Conservation (phyloP, 2,329 filamentous ascomycete species). For the Achaetomium macrosporum region DNA sequence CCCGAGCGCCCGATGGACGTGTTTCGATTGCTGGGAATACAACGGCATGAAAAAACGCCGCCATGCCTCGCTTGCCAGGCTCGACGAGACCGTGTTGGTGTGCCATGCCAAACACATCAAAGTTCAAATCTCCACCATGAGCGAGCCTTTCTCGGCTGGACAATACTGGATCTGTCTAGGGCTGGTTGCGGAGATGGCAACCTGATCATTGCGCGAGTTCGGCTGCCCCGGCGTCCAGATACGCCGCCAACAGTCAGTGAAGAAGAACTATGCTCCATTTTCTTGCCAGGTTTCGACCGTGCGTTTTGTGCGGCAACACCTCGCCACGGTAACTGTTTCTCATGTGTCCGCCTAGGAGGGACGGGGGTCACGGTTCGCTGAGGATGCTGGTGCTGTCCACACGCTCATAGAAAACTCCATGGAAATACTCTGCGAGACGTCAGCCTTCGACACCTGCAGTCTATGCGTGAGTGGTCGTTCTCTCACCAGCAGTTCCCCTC, state of each 20-base stretch:
- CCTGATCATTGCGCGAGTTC: conserved; percentile 25
- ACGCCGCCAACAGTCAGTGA: background rate
- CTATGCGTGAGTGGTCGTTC: conserved; percentile 18
- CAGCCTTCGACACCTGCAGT: conserved; percentile 17
- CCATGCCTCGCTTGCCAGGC: background rate
- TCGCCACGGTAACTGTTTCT: no score
- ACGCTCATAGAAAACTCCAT: no score
- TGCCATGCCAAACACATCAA: conserved; percentile 1
- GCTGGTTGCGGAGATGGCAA: conserved; percentile 18
- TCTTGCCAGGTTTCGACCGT: conserved; percentile 23
- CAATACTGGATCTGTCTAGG: conserved; percentile 28
- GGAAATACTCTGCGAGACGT: conserved; percentile 24
- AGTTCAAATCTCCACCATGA: conserved; percentile 14
- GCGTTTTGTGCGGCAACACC: conserved; percentile 15
- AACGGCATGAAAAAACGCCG: conserved; percentile 2
- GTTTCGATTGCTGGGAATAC: conserved; percentile 6
- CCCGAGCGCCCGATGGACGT: background rate
- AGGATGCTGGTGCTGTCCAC: no score
- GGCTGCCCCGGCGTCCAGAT: conserved; percentile 23
- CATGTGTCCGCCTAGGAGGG: no score
- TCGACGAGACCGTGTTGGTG: background rate
- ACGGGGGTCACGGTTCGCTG: no score
- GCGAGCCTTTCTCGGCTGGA: conserved; percentile 28
- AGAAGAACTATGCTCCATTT: conserved; percentile 9
- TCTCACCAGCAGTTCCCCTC: conserved; percentile 13